phyloP scores from a whole-genome alignment of 805 yeast genomes.

The Clavispora carvajalis region DNA sequence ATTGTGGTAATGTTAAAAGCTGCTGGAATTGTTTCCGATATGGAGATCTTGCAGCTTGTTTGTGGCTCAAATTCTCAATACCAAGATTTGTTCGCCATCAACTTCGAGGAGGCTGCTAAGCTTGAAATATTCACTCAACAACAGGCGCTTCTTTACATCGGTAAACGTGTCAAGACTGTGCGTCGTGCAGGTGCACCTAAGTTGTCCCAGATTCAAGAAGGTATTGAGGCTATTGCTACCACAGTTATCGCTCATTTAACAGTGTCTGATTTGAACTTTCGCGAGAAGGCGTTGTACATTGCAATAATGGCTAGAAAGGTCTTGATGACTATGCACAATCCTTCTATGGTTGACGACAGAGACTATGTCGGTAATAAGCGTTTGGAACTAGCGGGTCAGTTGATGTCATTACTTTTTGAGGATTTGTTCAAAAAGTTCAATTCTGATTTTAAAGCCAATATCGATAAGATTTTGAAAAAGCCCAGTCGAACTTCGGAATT shows the following conservation, averaged over 20 bases:
- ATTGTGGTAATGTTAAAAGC: slow-evolving; percentile 91
- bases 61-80: slow-evolving; percentile 86
- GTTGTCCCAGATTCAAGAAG: slow-evolving; percentile 80
- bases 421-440: slow-evolving; percentile 96
- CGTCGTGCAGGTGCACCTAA: slow-evolving; percentile 83
- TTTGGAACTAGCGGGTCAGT: slow-evolving; percentile 93
- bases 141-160: slow-evolving; percentile 89
- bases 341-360: slow-evolving; percentile 95
- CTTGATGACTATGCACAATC: slow-evolving; percentile 90
- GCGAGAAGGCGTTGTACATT: slow-evolving; percentile 90
- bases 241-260: slow-evolving; percentile 94
- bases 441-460: slow-evolving; percentile 87
- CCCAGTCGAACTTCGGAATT: slow-evolving; percentile 94
- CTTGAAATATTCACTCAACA: slow-evolving; percentile 84
- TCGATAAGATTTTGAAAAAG: slow-evolving; percentile 88
- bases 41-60: slow-evolving; percentile 88
- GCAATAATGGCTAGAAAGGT: slow-evolving; percentile 97
- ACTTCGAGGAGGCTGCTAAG: slow-evolving; percentile 89
- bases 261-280: slow-evolving; percentile 76
- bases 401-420: slow-evolving; percentile 91
- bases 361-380: slow-evolving; percentile 98
- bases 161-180: slow-evolving; percentile 85
- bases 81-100: slow-evolving; percentile 89
- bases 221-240: slow-evolving; percentile 93
- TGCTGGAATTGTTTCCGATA: slow-evolving; percentile 87